A percentile compares a stretch with the other conserved stretches of the same genome.
phyloP scores from a whole-genome alignment of 2,329 filamentous ascomycete genomes.

The Epichloe brachyelytri region DNA sequence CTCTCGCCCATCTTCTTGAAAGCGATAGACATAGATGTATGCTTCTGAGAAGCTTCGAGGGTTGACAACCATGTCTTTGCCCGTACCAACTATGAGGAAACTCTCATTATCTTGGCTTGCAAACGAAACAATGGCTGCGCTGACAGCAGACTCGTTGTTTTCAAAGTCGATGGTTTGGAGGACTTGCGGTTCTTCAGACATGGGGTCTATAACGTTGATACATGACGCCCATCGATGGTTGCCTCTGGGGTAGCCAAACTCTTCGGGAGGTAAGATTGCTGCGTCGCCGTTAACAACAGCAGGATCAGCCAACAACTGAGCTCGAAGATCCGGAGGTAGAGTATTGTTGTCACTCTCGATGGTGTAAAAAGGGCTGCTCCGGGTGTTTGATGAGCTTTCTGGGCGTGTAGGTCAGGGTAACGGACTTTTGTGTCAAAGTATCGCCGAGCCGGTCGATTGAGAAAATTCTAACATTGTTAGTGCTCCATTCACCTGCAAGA shows the following conservation, averaged over 20 bases:
- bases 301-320: constrained; percentile 62
- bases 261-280: constrained; percentile 57
- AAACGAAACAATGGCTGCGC: constrained; percentile 73
- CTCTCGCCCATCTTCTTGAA: constrained; percentile 74
- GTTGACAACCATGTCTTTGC: constrained; percentile 73
- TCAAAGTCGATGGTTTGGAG: constrained; percentile 69
- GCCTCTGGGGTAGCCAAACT: constrained; percentile 80
- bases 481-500: background rate
- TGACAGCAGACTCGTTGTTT: constrained; percentile 85
- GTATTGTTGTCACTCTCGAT: constrained; percentile 91
- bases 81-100: constrained; percentile 89
- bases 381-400: constrained; percentile 80
- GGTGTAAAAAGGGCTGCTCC: constrained; percentile 76
- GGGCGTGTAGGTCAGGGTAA: constrained; percentile 81
- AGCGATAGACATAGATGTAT: constrained; percentile 84
- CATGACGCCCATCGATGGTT: constrained; percentile 90
- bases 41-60: constrained; percentile 66
- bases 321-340: constrained; percentile 63
- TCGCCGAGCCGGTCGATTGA: constrained; percentile 76
- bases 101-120: constrained; percentile 77
- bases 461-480: constrained; percentile 54
- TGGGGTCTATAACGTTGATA: constrained; percentile 80
- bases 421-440: constrained; percentile 75
- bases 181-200: constrained; percentile 55
- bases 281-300: constrained; percentile 58